Conservation (phyloP, 345 rosid species). For the Acer yangbiense region DNA sequence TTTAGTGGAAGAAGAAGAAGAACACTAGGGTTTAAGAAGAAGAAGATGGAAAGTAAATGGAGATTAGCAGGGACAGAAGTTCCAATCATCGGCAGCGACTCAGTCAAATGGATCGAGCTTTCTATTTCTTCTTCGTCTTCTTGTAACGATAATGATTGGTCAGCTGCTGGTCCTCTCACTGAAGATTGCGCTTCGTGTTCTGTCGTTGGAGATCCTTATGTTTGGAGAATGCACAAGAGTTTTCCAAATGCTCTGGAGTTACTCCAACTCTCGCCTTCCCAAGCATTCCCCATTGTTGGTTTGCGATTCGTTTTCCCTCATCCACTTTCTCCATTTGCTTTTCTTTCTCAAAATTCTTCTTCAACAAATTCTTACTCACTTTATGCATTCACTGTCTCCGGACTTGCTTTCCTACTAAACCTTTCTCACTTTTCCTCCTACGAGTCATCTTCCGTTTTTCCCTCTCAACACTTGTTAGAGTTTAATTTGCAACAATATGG, state of each 20-base stretch:
- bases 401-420: conserved; percentile 63
- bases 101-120: conserved; percentile 64
- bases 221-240: conserved; percentile 60
- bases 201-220: conserved; percentile 43
- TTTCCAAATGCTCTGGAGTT: conserved; percentile 57
- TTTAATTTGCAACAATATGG: conserved; percentile 46
- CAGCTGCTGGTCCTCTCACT: conserved; percentile 38
- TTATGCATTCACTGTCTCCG: conserved; percentile 61
- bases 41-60: conserved; percentile 16
- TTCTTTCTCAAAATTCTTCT: conserved; percentile 33
- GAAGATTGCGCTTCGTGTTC: conserved; percentile 62
- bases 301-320: conserved; percentile 64
- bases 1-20: not conserved
- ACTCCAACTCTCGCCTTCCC: conserved; percentile 54
- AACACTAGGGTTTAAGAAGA: conserved; percentile 17
- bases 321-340: conserved; percentile 71
- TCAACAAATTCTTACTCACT: conserved; percentile 38
- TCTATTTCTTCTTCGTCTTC: conserved; percentile 41
- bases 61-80: conserved; percentile 66
- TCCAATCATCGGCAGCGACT: conserved; percentile 64
- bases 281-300: conserved; percentile 52
- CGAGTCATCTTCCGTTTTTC: conserved; percentile 46
- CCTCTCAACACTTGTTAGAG: conserved; percentile 45
- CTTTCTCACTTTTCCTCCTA: conserved; percentile 44
- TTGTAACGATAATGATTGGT: not conserved